These are phyloP conservation scores for Moniliella sp. DNA, from an alignment of 1,284 basidiomycete species.

Conservation along the genomic window DNA sequence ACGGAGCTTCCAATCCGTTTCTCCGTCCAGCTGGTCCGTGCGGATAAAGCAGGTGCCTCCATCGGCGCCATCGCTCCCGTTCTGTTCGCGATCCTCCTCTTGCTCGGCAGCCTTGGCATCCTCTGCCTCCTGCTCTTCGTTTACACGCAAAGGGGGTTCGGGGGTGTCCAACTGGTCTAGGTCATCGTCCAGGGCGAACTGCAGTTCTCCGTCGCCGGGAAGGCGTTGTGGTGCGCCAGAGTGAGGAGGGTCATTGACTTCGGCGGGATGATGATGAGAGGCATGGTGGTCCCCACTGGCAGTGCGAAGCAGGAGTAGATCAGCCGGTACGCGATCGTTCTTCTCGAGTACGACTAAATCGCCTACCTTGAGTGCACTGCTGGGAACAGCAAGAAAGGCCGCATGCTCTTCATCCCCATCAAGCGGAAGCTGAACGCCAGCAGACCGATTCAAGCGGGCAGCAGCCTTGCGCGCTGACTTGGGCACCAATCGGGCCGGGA, in stretches of 20 bases:
- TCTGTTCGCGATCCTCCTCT: no score
- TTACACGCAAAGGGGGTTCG: not conserved
- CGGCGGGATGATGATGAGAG: no score
- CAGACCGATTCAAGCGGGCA: not conserved
- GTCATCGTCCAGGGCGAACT: conserved; percentile 12
- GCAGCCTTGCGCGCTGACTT: not conserved
- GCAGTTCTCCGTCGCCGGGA: conserved; percentile 1
- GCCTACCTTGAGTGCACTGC: conserved; percentile 68
- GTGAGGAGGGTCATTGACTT: no score
- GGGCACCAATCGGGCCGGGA: no score
- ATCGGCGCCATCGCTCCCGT: conserved; percentile 43
- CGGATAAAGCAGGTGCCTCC: conserved; percentile 87
- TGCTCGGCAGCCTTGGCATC: no score
- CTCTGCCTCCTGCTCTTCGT: no score
- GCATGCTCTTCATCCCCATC: not conserved
- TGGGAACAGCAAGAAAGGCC: conserved; percentile 39
- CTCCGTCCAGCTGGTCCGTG: conserved; percentile 92
- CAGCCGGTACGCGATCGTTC: conserved; percentile 87
- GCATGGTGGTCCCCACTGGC: conserved; percentile 35
- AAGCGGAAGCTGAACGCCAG: not conserved
- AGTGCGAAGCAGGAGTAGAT: conserved; percentile 70
- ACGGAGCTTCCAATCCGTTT: conserved; percentile 95
- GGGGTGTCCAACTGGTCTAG: conserved; percentile 6
- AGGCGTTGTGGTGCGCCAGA: no score
- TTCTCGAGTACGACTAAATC: conserved; percentile 81